Conservation (phyloP, 768 basidiomycete genomes). For the Tulasnella sp. region DNA sequence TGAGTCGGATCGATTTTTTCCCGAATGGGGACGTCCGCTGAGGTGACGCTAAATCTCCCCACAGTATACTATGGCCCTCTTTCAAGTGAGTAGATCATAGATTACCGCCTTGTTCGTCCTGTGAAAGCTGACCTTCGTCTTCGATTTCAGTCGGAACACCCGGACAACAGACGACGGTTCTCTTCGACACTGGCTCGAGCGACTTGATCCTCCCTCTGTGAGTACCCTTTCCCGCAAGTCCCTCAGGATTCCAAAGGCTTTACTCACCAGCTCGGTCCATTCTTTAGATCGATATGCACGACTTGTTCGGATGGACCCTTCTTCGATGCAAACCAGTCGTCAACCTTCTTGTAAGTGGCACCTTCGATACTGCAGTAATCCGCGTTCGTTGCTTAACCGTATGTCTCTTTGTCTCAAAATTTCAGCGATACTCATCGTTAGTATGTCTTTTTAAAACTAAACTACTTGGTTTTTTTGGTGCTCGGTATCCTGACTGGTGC, state of each 20-base stretch:
- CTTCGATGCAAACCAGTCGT: not conserved
- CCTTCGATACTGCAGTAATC: too few species aligned
- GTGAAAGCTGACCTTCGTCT: not conserved
- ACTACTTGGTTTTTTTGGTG: not conserved
- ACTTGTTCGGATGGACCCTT: not conserved
- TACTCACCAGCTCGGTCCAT: not conserved
- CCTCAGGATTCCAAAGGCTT: too few species aligned
- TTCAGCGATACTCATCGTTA: not conserved
- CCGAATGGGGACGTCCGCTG: not conserved
- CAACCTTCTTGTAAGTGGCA: not conserved
- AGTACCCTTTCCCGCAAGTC: not conserved
- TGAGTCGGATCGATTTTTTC: not conserved
- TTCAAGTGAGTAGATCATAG: not conserved
- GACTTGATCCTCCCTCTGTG: not conserved
- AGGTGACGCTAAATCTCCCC: not conserved
- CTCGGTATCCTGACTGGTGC: not conserved
- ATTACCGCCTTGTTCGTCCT: too few species aligned
- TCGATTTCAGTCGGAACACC: not conserved
- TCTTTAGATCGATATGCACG: not conserved
- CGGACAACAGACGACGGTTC: not conserved
- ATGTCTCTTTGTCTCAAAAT: not conserved
- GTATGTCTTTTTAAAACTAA: not conserved
- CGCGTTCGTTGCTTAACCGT: too few species aligned
- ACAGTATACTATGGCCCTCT: not conserved
- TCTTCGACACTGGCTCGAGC: conserved; percentile 1